Evolutionary conservation across 2,329 filamentous ascomycete species (phyloP).

Genomic region (Colletotrichum sojae): DNA sequence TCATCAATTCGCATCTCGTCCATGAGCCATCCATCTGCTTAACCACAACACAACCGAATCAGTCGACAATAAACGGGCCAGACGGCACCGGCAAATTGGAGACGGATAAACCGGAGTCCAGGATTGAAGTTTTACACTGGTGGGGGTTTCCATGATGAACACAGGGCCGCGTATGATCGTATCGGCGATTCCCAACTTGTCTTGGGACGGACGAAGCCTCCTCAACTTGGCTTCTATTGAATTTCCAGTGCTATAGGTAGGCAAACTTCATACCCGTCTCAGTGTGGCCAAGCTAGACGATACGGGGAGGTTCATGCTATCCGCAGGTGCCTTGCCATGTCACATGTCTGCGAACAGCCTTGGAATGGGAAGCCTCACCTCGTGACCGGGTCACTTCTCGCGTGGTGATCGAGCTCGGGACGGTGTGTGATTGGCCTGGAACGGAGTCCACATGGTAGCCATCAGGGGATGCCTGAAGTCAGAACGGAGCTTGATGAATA

Average conservation of each 20-base stretch:
- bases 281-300: slow-evolving; percentile 14
- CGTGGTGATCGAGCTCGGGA: slow-evolving; percentile 6
- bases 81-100: slow-evolving; percentile 12
- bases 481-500: not conserved
- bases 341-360: slow-evolving; percentile 12
- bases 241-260: slow-evolving; percentile 8
- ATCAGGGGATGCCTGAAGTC: slow-evolving; percentile 7
- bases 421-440: slow-evolving; percentile 10
- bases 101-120: slow-evolving; percentile 24
- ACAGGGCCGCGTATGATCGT: slow-evolving; percentile 27
- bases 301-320: slow-evolving; percentile 18
- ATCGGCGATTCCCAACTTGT: slow-evolving; percentile 8
- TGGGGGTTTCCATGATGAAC: slow-evolving; percentile 16
- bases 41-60: not conserved
- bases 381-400: slow-evolving; percentile 16
- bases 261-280: slow-evolving; percentile 25
- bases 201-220: not conserved
- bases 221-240: slow-evolving; percentile 10
- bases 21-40: not conserved
- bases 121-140: slow-evolving; percentile 14
- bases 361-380: slow-evolving; percentile 23
- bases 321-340: slow-evolving; percentile 17
- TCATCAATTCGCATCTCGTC: not conserved
- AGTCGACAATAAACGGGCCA: not conserved
- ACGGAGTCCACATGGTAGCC: not conserved